phyloP scores from a whole-genome alignment of 768 basidiomycete genomes.

The Phanerodontia chrysosporium region DNA sequence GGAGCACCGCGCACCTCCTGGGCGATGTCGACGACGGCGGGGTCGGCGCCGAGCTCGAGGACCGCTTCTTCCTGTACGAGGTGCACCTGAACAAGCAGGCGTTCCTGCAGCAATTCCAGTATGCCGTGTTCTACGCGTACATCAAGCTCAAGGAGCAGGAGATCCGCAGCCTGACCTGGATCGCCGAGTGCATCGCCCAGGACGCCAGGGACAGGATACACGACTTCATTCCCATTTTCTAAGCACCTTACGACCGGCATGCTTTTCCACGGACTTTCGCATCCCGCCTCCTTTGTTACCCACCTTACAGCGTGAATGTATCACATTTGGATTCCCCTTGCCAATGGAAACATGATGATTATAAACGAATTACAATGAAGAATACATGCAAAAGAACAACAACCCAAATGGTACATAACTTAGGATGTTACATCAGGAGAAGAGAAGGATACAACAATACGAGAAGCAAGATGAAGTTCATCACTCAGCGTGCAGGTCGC shows the following conservation, averaged over 20 bases:
- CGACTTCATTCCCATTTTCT: conserved; percentile 91
- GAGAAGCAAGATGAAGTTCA: background rate
- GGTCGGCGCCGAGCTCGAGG: conserved; percentile 75
- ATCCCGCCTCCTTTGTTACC: background rate
- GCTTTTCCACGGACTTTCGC: background rate
- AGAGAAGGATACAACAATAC: no score
- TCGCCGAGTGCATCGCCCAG: conserved; percentile 97
- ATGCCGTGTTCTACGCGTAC: conserved; percentile 89
- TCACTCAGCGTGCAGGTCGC: conserved; percentile 9
- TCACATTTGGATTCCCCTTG: background rate
- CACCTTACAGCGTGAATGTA: background rate
- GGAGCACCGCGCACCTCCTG: conserved; percentile 24
- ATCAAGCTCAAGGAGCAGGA: conserved; percentile 91
- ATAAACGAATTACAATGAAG: background rate
- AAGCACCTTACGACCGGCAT: conserved; percentile 23
- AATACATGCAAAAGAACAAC: background rate
- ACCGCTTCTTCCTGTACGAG: conserved; percentile 91
- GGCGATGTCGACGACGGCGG: conserved; percentile 30
- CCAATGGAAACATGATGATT: background rate
- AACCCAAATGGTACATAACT: no score
- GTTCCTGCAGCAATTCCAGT: conserved; percentile 96
- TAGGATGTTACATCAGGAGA: no score
- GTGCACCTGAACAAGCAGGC: conserved; percentile 91
- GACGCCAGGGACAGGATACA: conserved; percentile 93
- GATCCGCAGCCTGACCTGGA: conserved; percentile 86